Evolutionary conservation across 2,329 filamentous ascomycete genomes (phyloP).

Genomic region (Epichloe hybrida): DNA sequence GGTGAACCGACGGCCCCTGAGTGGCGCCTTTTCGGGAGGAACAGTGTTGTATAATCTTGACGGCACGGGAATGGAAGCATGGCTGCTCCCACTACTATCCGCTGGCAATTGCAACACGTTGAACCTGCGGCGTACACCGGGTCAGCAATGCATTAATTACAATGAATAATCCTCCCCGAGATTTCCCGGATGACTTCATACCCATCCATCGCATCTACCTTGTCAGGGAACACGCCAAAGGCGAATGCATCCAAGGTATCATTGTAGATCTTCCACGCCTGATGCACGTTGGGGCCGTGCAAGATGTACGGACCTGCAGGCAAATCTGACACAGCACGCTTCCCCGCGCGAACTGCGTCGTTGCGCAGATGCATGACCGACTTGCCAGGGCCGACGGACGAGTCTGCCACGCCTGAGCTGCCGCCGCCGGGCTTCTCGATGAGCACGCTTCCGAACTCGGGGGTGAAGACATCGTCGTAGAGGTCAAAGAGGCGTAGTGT

Average conservation of each 20-base stretch:
- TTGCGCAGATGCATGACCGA: slow-evolving; percentile 7
- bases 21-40: slow-evolving; percentile 16
- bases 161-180: not conserved
- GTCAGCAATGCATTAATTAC: not conserved
- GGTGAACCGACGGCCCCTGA: slow-evolving; percentile 24
- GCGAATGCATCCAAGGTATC: slow-evolving; percentile 23
- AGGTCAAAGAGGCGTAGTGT: slow-evolving; percentile 19
- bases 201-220: slow-evolving; percentile 6
- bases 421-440: slow-evolving; percentile 22
- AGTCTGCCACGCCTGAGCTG: slow-evolving; percentile 5
- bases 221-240: slow-evolving; percentile 23
- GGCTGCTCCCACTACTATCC: not conserved
- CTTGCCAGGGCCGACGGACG: not conserved
- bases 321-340: slow-evolving; percentile 11
- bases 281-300: slow-evolving; percentile 26
- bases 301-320: slow-evolving; percentile 29
- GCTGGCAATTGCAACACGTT: slow-evolving; percentile 1
- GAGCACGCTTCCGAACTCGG: slow-evolving; percentile 24
- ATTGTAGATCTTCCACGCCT: slow-evolving; percentile 27
- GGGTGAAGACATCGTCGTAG: slow-evolving; percentile 25
- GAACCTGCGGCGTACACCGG: not conserved
- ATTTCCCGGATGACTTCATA: not conserved
- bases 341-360: slow-evolving; percentile 8
- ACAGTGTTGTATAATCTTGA: slow-evolving; percentile 21
- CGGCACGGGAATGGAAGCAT: slow-evolving; percentile 23